These are phyloP conservation scores for Xylariaceae sp. DNA, from an alignment of 2,329 filamentous ascomycete species.

Conservation along the genomic window DNA sequence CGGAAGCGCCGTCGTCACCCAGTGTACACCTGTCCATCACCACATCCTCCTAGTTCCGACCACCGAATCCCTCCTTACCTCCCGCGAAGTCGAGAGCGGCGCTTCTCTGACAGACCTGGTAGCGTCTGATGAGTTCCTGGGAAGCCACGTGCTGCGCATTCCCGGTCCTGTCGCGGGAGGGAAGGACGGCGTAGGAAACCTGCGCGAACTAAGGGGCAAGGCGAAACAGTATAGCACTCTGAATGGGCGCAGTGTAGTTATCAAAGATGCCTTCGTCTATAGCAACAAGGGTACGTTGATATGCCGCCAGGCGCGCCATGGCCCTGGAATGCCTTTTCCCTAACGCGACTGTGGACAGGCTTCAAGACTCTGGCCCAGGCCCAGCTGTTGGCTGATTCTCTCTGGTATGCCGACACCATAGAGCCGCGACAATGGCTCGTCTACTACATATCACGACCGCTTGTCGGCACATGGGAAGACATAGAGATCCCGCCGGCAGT, in stretches of 20 bases:
- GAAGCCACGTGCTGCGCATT: conserved; percentile 90
- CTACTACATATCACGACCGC: conserved; percentile 87
- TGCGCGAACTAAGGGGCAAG: conserved; percentile 85
- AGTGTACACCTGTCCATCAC: conserved; percentile 87
- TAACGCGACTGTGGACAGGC: conserved; percentile 39
- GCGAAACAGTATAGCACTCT: conserved; percentile 89
- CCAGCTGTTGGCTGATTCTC: conserved; percentile 71
- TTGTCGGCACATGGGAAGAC: conserved; percentile 78
- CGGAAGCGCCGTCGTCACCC: conserved; percentile 71
- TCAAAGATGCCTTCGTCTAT: conserved; percentile 89
- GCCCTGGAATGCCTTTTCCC: conserved; percentile 1
- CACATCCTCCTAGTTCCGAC: conserved; percentile 91
- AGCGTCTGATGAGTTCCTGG: conserved; percentile 87
- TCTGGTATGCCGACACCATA: conserved; percentile 84
- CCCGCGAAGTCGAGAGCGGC: conserved; percentile 80
- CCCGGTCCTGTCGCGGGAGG: conserved; percentile 45
- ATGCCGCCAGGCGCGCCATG: conserved; percentile 1
- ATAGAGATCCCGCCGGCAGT: conserved; percentile 62
- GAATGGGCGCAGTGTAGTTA: conserved; percentile 86
- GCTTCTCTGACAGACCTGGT: conserved; percentile 71
- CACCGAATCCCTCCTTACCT: conserved; percentile 83
- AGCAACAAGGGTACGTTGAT: conserved; percentile 83
- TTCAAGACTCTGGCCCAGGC: conserved; percentile 90
- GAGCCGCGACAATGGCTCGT: conserved; percentile 92
- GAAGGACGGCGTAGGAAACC: conserved; percentile 52